phyloP scores from a whole-genome alignment of 441 rosid species.

The Francoa sonchifolia region DNA sequence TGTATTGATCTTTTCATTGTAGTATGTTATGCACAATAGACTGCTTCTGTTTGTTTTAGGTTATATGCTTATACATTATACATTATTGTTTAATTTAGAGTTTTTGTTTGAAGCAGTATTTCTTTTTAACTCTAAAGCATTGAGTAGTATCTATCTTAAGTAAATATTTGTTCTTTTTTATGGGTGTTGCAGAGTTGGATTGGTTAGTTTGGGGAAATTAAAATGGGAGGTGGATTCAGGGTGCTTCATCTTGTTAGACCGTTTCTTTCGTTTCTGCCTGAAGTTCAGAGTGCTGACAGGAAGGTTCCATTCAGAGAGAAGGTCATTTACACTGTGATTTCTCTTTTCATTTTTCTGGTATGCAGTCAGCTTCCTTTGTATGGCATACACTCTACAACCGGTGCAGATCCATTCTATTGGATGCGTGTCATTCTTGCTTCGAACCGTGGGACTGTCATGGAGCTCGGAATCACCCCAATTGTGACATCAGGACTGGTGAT shows the following conservation, averaged over 20 bases:
- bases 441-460: conserved; percentile 85
- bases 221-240: conserved; percentile 77
- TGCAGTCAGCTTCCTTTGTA: conserved; percentile 88
- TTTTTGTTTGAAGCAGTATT: too few species aligned
- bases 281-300: conserved; percentile 22
- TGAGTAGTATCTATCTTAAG: too few species aligned
- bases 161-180: too few species aligned
- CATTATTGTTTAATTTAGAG: too few species aligned
- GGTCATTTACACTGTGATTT: conserved; percentile 74
- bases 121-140: too few species aligned
- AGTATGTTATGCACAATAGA: too few species aligned
- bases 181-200: conserved; percentile 12
- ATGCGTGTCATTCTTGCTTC: conserved; percentile 90
- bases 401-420: conserved; percentile 89
- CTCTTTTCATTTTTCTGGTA: conserved; percentile 72
- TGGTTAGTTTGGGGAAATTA: conserved; percentile 8
- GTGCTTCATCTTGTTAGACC: conserved; percentile 79
- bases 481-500: conserved; percentile 82
- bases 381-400: conserved; percentile 80
- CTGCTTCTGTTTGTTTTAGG: too few species aligned
- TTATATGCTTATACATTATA: too few species aligned
- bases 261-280: conserved; percentile 30
- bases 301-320: conserved; percentile 77
- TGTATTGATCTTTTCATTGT: too few species aligned
- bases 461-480: conserved; percentile 85